phyloP scores from a whole-genome alignment of 306 rosid genomes.

The Alnus rubra region DNA sequence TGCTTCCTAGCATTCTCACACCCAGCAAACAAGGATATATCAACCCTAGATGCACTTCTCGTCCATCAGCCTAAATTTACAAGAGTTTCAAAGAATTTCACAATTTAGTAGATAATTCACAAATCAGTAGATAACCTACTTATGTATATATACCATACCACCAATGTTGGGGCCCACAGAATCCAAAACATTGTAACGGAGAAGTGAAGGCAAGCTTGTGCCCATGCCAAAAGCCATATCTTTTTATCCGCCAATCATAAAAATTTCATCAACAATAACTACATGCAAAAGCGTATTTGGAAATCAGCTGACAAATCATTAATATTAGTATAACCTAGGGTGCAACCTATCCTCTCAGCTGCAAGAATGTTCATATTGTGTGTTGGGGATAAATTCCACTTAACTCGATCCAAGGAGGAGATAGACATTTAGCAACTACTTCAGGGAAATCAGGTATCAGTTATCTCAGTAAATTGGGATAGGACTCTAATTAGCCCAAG shows the following conservation, averaged over 20 bases:
- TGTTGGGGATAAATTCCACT: too few relatives aligned
- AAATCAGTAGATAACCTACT: background rate
- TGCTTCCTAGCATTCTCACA: conserved; percentile 93
- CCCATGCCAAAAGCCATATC: conserved; percentile 87
- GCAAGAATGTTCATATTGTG: background rate
- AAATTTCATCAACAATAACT: conserved; percentile 26
- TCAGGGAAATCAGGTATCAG: too few relatives aligned
- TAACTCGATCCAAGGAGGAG: too few relatives aligned
- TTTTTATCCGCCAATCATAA: conserved; percentile 78
- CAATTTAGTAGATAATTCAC: background rate
- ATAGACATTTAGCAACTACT: too few relatives aligned
- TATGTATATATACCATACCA: conserved; percentile 55
- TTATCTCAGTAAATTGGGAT: too few relatives aligned
- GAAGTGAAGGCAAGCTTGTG: conserved; percentile 88
- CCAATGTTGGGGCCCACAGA: conserved; percentile 96
- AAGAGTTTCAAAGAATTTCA: conserved; percentile 20
- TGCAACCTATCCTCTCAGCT: background rate
- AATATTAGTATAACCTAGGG: background rate
- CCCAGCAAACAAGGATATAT: conserved; percentile 80
- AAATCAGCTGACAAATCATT: conserved; percentile 1
- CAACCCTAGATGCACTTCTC: conserved; percentile 86
- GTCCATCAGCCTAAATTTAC: conserved; percentile 84
- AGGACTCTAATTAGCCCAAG: too few relatives aligned
- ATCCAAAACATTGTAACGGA: conserved; percentile 81
- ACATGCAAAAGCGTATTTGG: background rate